Conservation (phyloP, 2,329 filamentous ascomycete species). For the Lachnellula willkommii region DNA sequence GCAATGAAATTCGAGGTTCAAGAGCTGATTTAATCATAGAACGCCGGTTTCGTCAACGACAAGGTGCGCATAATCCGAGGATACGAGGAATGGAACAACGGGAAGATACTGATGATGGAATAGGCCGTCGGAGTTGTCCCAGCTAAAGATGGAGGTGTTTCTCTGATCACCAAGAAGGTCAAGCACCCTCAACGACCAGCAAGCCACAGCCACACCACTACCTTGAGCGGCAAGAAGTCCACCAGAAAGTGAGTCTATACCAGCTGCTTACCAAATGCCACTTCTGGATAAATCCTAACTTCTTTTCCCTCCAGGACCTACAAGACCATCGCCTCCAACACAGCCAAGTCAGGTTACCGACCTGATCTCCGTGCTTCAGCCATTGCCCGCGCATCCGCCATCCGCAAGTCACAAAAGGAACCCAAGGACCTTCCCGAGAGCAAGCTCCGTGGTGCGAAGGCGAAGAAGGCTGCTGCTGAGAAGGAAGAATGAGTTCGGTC, state of each 20-base stretch:
- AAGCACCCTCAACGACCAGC: conserved; percentile 68
- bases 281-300: conserved; percentile 7
- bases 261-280: background rate
- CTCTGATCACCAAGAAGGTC: conserved; percentile 80
- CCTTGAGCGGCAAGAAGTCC: conserved; percentile 66
- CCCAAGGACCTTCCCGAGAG: conserved; percentile 68
- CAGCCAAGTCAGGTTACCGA: conserved; percentile 82
- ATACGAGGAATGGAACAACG: background rate
- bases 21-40: conserved; percentile 45
- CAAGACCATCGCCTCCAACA: conserved; percentile 76
- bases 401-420: conserved; percentile 72
- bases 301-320: conserved; percentile 60
- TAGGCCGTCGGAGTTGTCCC: conserved; percentile 74
- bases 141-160: conserved; percentile 72
- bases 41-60: conserved; percentile 88
- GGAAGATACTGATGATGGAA: conserved; percentile 19
- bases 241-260: conserved; percentile 66
- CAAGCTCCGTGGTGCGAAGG: conserved; percentile 77
- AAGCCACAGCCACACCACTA: conserved; percentile 56
- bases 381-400: conserved; percentile 79
- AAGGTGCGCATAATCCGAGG: conserved; percentile 57
- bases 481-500: conserved; percentile 35
- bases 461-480: conserved; percentile 61
- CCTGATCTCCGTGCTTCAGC: conserved; percentile 70
- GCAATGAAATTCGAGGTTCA: background rate